Evolutionary conservation across 2,329 filamentous ascomycete genomes (phyloP), one percentile per base, ranked within the genome.

Genomic region (Ceratocystis diversiconidia): DNA sequence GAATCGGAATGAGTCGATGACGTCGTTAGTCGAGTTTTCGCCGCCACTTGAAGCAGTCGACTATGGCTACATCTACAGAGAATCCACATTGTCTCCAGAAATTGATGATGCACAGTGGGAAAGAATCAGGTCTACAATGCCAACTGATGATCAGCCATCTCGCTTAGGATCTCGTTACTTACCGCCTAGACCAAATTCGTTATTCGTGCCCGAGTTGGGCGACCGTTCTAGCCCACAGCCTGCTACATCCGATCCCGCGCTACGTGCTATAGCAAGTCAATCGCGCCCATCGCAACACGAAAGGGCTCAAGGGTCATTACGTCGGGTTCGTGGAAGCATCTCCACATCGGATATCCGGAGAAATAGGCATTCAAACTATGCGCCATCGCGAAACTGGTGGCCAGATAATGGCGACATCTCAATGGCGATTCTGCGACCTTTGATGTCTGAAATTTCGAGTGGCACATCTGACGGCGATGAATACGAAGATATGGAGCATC

Each of bases 51-150:
- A 59, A 59, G 32, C 55, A 19, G 55, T n/a, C 15, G 55, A 59
- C 28, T 15, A n/a, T 59, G 19, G 55, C 22, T 15, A 59, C 5
- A 59, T 59, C 1, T 36, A 25, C 55, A 30, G 55, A 36, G 55
- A 59, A 59, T 30, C 55, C 19, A 59, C 55, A 36, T n/a, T 59
- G 55, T 59, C 55, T n/a, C 55, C 28, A 19, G 55, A 59, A n/a
- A 36, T 59, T n/a, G 55, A 59, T 17, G 55, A 59, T 19, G 55
- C 4, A 5, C 55, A 59, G 6, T 59, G 55, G 55, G 55, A 59
- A n/a, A 30, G 30, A 19, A 36, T 59, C 2, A n/a, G 17, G 0
- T n/a, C 55, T 36, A 59, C 55, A 32, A 59, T 59, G 28, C 55
- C 28, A n/a, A 25, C 17, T 59, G 55, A 59, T 19, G 17, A 30